Evolutionary conservation across 352 stramenopile species (phyloP).

Genomic region (Globisporangium paroecandrum): DNA sequence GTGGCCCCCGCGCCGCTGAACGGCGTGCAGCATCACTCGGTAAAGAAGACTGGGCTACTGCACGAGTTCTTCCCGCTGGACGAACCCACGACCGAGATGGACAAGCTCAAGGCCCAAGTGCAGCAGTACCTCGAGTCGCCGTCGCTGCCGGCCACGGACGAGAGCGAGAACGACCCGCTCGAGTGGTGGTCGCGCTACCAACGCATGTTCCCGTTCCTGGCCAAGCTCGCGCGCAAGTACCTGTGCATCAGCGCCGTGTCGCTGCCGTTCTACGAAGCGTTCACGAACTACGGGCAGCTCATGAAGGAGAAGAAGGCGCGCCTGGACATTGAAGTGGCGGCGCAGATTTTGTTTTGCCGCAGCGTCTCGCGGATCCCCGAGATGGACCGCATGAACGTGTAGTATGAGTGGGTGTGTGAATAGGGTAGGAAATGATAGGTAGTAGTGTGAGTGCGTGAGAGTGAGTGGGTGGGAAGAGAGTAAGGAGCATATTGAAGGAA

Average conservation of each 20-base stretch:
- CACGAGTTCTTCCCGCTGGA: slow-evolving; percentile 65
- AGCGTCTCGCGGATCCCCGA: slow-evolving; percentile 76
- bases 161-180: slow-evolving; percentile 72
- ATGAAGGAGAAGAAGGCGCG: slow-evolving; percentile 77
- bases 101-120: slow-evolving; percentile 61
- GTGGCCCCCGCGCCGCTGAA: slow-evolving; percentile 5
- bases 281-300: slow-evolving; percentile 74
- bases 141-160: slow-evolving; percentile 55
- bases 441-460: not conserved
- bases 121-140: slow-evolving; percentile 74
- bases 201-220: slow-evolving; percentile 60
- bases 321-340: slow-evolving; percentile 73
- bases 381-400: slow-evolving; percentile 80
- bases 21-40: slow-evolving; percentile 20
- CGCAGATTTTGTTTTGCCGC: slow-evolving; percentile 76
- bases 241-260: slow-evolving; percentile 76
- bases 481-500: not conserved
- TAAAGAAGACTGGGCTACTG: slow-evolving; percentile 36
- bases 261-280: slow-evolving; percentile 71
- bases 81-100: slow-evolving; percentile 46
- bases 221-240: slow-evolving; percentile 70
- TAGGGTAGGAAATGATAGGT: not conserved
- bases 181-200: slow-evolving; percentile 82
- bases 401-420: not conserved
- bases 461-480: not conserved